These are phyloP conservation scores for Streptanthus diversifolius DNA, from an alignment of 345 rosid genomes.

Conservation along the genomic window DNA sequence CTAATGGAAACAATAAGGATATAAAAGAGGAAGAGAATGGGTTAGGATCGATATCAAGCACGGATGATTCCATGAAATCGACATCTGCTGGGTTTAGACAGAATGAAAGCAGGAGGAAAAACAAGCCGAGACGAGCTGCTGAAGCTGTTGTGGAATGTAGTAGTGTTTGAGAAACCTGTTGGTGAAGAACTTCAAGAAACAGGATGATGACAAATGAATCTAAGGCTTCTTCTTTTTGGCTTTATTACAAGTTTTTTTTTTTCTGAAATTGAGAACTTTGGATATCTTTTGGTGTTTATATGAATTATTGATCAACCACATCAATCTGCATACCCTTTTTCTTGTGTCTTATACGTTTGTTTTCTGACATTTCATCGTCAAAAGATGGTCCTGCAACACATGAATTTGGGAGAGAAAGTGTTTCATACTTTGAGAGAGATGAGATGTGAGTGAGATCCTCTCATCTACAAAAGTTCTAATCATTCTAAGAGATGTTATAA, in stretches of 20 bases:
- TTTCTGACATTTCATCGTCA: background rate
- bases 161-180: slow-evolving; percentile 28
- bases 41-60: slow-evolving; percentile 39
- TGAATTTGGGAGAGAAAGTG: background rate
- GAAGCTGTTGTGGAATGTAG: slow-evolving; percentile 74
- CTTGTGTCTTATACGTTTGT: background rate
- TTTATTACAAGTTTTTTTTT: slow-evolving; percentile 7
- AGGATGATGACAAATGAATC: background rate
- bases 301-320: slow-evolving; percentile 12
- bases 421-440: background rate
- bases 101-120: slow-evolving; percentile 66
- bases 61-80: slow-evolving; percentile 41
- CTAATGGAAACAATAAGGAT: slow-evolving; percentile 34
- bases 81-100: slow-evolving; percentile 48
- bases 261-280: background rate
- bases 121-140: slow-evolving; percentile 74
- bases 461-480: background rate
- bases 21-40: slow-evolving; percentile 49
- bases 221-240: slow-evolving; percentile 1
- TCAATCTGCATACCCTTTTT: background rate
- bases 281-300: slow-evolving; percentile 1
- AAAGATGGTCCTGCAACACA: background rate
- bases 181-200: slow-evolving; percentile 5
- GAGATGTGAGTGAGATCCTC: background rate
- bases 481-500: background rate